A percentile compares a stretch with the other conserved stretches of the same genome.
phyloP scores from a whole-genome alignment of 1,139 yeast species.

The Saccharomycopsis phalli region DNA sequence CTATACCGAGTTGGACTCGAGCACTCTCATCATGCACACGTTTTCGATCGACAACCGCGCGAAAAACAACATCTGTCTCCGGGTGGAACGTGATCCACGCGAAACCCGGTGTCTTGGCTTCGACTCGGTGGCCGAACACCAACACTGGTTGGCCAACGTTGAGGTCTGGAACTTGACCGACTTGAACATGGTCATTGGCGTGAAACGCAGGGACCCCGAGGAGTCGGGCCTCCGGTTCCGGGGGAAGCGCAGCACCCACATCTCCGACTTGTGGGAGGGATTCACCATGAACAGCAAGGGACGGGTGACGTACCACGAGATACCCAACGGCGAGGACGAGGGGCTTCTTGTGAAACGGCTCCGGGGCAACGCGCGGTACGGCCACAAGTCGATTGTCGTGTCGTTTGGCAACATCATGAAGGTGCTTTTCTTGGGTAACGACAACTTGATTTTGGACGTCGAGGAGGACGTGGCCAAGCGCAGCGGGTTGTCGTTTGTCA shows the following conservation, averaged over 20 bases:
- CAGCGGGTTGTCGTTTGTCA: constrained; percentile 29
- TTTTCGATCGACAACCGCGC: constrained; percentile 66
- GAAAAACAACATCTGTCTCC: constrained; percentile 68
- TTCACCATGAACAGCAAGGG: constrained; percentile 69
- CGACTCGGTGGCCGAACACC: constrained; percentile 63
- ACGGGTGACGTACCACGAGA: constrained; percentile 45
- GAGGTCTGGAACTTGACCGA: constrained; percentile 77
- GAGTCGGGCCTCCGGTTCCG: not conserved
- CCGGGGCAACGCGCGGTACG: constrained; percentile 56
- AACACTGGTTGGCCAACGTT: constrained; percentile 54
- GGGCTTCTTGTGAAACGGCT: constrained; percentile 40
- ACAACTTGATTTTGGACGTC: constrained; percentile 34
- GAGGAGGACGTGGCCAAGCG: constrained; percentile 8
- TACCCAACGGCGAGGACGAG: constrained; percentile 42
- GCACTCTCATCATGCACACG: constrained; percentile 62
- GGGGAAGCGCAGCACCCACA: constrained; percentile 10
- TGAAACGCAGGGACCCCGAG: constrained; percentile 7
- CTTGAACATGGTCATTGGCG: constrained; percentile 54
- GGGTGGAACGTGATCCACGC: constrained; percentile 88
- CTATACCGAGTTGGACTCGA: constrained; percentile 53
- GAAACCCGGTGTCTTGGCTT: constrained; percentile 86
- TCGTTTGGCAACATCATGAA: constrained; percentile 67
- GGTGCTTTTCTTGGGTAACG: constrained; percentile 65
- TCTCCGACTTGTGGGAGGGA: constrained; percentile 61
- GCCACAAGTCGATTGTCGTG: constrained; percentile 68